phyloP scores from a whole-genome alignment of 305 asterid genomes.

The Striga hermonthica region DNA sequence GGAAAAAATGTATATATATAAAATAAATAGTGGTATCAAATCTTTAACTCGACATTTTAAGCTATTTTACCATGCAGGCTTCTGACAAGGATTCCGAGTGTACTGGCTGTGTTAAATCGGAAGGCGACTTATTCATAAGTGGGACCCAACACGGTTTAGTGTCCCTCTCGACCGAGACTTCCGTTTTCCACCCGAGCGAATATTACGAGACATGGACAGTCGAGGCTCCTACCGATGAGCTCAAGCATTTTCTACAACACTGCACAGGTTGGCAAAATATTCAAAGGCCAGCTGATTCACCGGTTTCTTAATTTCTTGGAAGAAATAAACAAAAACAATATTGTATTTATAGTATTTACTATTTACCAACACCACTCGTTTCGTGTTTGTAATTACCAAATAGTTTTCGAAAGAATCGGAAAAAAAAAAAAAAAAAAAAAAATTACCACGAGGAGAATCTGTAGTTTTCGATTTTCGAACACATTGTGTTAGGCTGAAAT shows the following conservation, averaged over 20 bases:
- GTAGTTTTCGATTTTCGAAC: too few relatives aligned
- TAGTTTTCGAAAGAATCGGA: too few relatives aligned
- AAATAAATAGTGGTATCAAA: not conserved
- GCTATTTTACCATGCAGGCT: constrained; percentile 43
- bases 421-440: too few relatives aligned
- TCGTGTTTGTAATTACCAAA: too few relatives aligned
- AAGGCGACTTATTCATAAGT: constrained; percentile 58
- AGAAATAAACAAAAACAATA: too few relatives aligned
- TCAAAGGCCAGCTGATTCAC: constrained; percentile 48
- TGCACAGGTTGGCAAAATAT: constrained; percentile 67
- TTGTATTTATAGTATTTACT: too few relatives aligned
- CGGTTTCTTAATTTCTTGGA: constrained; percentile 27
- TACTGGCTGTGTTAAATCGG: constrained; percentile 64
- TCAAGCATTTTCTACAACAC: constrained; percentile 65
- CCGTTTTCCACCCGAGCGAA: constrained; percentile 57
- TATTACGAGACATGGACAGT: constrained; percentile 63
- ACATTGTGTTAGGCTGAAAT: too few relatives aligned
- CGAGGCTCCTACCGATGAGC: constrained; percentile 52
- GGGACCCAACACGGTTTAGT: constrained; percentile 59
- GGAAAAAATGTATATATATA: too few relatives aligned
- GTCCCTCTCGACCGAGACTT: constrained; percentile 36
- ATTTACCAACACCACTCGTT: too few relatives aligned
- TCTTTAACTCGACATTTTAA: not conserved
- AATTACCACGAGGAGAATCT: too few relatives aligned
- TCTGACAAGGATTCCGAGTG: constrained; percentile 53